Percentiles rank a stretch among this genome's conserved stretches.
Conservation (phyloP, 331 rosid genomes). For the Acacia concinna region DNA sequence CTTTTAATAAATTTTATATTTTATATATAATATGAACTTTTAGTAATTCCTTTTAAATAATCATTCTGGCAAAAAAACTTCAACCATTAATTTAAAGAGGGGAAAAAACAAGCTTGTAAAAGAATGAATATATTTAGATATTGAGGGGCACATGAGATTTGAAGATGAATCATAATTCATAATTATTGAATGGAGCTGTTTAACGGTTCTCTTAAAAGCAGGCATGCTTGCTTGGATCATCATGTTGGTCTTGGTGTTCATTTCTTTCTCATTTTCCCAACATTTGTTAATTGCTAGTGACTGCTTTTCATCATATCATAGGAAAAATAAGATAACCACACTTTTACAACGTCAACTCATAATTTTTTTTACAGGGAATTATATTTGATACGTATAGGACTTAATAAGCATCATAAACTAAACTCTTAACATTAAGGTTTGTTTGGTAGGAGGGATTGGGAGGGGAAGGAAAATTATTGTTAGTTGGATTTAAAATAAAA, state of each 20-base stretch:
- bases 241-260: constrained; percentile 20
- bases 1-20: no score
- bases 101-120: no score
- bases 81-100: no score
- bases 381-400: not conserved
- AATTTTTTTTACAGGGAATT: not conserved
- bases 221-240: constrained; percentile 30
- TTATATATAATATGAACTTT: no score
- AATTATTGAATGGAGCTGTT: constrained; percentile 24
- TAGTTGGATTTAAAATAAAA: no score
- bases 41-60: no score
- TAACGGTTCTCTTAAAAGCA: constrained; percentile 11
- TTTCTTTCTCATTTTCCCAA: constrained; percentile 1
- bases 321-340: not conserved
- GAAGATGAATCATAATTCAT: constrained; percentile 18
- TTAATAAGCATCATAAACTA: not conserved
- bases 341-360: not conserved
- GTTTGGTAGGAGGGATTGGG: no score
- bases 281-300: not conserved
- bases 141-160: constrained; percentile 16
- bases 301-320: not conserved
- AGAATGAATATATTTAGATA: not conserved
- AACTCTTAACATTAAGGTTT: not conserved
- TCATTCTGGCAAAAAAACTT: no score
- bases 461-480: no score